Percentiles rank a stretch among this genome's conserved stretches.
phyloP scores from a whole-genome alignment of 768 basidiomycete species.

The Boletus eberwhitei region DNA sequence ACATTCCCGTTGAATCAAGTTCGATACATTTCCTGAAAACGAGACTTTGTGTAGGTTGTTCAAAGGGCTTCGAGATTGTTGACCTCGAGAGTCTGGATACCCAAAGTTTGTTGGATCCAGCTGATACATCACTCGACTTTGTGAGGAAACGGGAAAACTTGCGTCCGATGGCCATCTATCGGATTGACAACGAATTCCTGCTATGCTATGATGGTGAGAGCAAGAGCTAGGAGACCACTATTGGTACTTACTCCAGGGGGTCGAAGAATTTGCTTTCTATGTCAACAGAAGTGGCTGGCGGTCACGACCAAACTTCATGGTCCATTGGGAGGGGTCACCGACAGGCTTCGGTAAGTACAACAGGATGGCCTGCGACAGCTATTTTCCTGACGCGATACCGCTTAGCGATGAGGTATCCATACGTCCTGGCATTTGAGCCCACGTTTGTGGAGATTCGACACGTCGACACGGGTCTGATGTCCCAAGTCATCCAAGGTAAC shows the following conservation, averaged over 20 bases:
- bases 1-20: conserved; percentile 95
- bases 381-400: conserved; percentile 5
- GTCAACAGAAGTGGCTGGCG: conserved; percentile 95
- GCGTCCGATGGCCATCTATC: conserved; percentile 93
- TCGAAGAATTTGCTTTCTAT: conserved; percentile 94
- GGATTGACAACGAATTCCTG: conserved; percentile 94
- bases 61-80: conserved; percentile 97
- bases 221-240: neutral
- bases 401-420: conserved; percentile 91
- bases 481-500: conserved; percentile 93
- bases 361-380: neutral
- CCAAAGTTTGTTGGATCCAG: conserved; percentile 91
- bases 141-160: conserved; percentile 86
- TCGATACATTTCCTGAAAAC: conserved; percentile 98
- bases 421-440: conserved; percentile 94
- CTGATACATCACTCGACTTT: conserved; percentile 89
- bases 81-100: conserved; percentile 97
- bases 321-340: conserved; percentile 94
- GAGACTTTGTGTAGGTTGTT: conserved; percentile 94
- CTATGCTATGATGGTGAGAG: conserved; percentile 93
- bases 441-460: conserved; percentile 96
- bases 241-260: conserved; percentile 5
- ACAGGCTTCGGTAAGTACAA: conserved; percentile 84
- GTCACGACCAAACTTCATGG: conserved; percentile 88
- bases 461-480: conserved; percentile 86